Percentiles rank a stretch among this genome's conserved stretches.
Evolutionary conservation across 2,329 filamentous ascomycete genomes (phyloP).

Genomic region (Sclerotinia sclerotiorum): DNA sequence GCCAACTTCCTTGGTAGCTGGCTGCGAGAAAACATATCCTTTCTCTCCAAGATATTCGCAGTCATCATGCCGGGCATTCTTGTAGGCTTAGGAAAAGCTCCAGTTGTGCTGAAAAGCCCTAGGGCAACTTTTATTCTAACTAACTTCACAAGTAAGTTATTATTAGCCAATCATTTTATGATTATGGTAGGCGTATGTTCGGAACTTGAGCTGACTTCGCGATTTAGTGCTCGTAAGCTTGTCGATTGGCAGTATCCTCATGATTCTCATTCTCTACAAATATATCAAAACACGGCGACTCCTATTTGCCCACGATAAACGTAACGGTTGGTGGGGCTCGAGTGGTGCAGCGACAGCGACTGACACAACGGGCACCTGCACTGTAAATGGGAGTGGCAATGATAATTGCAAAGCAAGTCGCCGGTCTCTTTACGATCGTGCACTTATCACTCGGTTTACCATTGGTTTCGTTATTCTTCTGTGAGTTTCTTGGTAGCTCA

Average conservation of each 20-base stretch:
- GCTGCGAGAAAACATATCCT: slow-evolving; percentile 34
- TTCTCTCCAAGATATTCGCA: slow-evolving; percentile 42
- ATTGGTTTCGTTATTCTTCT: slow-evolving; percentile 46
- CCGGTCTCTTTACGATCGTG: slow-evolving; percentile 47
- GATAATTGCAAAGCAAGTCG: slow-evolving; percentile 20
- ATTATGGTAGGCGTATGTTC: not conserved
- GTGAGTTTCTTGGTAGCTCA: slow-evolving; percentile 22
- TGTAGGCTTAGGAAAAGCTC: slow-evolving; percentile 40
- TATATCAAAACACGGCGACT: slow-evolving; percentile 45
- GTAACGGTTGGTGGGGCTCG: slow-evolving; percentile 36
- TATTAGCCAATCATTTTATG: not conserved
- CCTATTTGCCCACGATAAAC: slow-evolving; percentile 38
- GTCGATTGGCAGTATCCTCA: slow-evolving; percentile 41
- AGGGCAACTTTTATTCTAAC: slow-evolving; percentile 42
- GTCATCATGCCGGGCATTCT: slow-evolving; percentile 43
- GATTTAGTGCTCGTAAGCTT: slow-evolving; percentile 45
- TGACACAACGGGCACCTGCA: slow-evolving; percentile 22
- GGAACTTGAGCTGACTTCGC: not conserved
- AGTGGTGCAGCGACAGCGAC: slow-evolving; percentile 23
- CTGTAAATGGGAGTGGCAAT: slow-evolving; percentile 14
- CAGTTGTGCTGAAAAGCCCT: slow-evolving; percentile 36
- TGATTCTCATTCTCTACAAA: slow-evolving; percentile 45
- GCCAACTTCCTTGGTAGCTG: slow-evolving; percentile 35
- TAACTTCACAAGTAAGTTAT: slow-evolving; percentile 43
- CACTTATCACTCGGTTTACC: slow-evolving; percentile 48